Conservation (phyloP, 2,329 filamentous ascomycete species). For the Boeremia lycopersici region DNA sequence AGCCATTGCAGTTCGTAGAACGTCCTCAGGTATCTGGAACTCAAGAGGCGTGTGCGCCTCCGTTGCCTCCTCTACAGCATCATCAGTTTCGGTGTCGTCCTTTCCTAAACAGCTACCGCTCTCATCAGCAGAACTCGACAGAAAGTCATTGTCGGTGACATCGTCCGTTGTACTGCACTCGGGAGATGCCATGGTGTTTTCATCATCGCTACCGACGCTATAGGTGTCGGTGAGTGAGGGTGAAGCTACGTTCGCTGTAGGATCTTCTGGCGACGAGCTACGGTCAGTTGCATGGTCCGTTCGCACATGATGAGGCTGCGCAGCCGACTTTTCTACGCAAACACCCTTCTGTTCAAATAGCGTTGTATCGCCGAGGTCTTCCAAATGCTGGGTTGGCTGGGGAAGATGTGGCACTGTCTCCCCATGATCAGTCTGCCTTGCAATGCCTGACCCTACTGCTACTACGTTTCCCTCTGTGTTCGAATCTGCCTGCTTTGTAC, state of each 20-base stretch:
- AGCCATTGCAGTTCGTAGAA: conserved; percentile 35
- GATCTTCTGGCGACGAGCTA: not conserved
- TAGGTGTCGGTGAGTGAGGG: not conserved
- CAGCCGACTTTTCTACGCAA: not conserved
- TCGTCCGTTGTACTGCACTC: not conserved
- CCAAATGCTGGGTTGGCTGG: not conserved
- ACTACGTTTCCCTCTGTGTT: not conserved
- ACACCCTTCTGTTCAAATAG: not conserved
- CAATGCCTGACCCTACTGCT: not conserved
- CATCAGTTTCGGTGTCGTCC: conserved; percentile 1
- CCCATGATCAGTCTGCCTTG: not conserved
- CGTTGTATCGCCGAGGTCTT: not conserved
- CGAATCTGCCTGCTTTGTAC: not conserved
- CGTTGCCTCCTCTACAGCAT: conserved; percentile 16
- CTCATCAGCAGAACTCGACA: not conserved
- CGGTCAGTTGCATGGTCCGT: not conserved
- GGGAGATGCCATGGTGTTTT: not conserved
- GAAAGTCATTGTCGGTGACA: not conserved
- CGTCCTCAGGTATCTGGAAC: conserved; percentile 42
- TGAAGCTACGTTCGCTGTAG: not conserved
- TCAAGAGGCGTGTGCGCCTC: conserved; percentile 33
- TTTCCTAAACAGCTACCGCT: not conserved
- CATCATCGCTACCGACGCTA: not conserved
- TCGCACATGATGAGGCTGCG: not conserved
- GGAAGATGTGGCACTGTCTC: not conserved